Evolutionary conservation across 768 basidiomycete genomes (phyloP).

Genomic region (Mycena galopus): DNA sequence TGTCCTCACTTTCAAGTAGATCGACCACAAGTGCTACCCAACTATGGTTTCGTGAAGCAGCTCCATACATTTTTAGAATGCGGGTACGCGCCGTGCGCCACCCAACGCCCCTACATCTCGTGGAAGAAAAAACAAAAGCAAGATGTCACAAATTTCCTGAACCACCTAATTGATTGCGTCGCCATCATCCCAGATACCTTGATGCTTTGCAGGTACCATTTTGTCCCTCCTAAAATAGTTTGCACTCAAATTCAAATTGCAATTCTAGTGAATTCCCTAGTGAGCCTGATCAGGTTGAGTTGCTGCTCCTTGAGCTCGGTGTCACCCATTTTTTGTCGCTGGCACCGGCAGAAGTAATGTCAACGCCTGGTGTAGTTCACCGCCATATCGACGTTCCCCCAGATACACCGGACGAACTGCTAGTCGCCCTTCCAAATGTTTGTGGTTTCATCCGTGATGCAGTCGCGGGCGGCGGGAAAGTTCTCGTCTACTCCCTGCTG

Average conservation of each 20-base stretch:
- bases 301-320: slow-evolving; percentile 63
- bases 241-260: background rate
- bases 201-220: slow-evolving; percentile 64
- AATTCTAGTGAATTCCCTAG: slow-evolving; percentile 66
- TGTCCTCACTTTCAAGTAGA: slow-evolving; percentile 40
- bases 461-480: slow-evolving; percentile 54
- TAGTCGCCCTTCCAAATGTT: slow-evolving; percentile 61
- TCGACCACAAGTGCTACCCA: slow-evolving; percentile 58
- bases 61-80: slow-evolving; percentile 68
- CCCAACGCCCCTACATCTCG: slow-evolving; percentile 61
- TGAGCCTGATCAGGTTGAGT: slow-evolving; percentile 62
- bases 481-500: slow-evolving; percentile 67
- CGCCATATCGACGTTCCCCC: slow-evolving; percentile 57
- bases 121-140: slow-evolving; percentile 71
- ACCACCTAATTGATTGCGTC: slow-evolving; percentile 65
- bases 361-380: slow-evolving; percentile 50
- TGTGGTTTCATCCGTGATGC: slow-evolving; percentile 62
- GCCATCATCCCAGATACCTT: slow-evolving; percentile 62
- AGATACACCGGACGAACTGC: slow-evolving; percentile 52
- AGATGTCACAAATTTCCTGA: slow-evolving; percentile 66
- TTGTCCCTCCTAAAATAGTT: background rate
- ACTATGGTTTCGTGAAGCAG: slow-evolving; percentile 71
- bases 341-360: slow-evolving; percentile 61
- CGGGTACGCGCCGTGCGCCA: slow-evolving; percentile 57
- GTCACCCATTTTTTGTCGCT: slow-evolving; percentile 68